Base-by-base conservation (phyloP, 2,329 filamentous ascomycete genomes). In the Colletotrichum zoysiae region DNA sequence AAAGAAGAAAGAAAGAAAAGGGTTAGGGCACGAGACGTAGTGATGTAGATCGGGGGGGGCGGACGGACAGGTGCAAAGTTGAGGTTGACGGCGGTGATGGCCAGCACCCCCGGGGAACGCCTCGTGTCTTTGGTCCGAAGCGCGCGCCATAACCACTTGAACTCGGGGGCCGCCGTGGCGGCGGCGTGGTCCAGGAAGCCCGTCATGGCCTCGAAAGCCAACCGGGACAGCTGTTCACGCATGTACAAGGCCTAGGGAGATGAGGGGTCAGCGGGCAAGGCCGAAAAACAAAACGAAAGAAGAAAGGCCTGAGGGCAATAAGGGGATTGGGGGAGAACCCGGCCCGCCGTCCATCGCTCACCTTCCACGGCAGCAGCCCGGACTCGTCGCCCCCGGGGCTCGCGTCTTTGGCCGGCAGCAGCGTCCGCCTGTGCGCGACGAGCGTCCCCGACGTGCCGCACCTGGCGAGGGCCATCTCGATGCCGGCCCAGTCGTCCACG, bases 401-500 rank as follows among this genome's bases (percentile, higher is more conserved):
- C 35, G 35, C 8, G 9, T 38, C 35, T 2, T 11, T 11, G 35
- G 7, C 35, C 35, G 35, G 11, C 5, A 20, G 44, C 14, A 62
- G 30, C 23, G 30, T n/a, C 5, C 8, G 14, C 20, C 5, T 51
- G 30, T 51, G 26, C 6, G 26, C 59, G 30, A 48, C 14, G 8
- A 3, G n/a, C n/a, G 1, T 7, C 14, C 2, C 7, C 11, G 16
- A n/a, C 23, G 59, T 48, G 30, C 6, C 16, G 14, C 44, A 40
- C 1, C 7, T 30, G 12, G 12, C 23, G 3, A 9, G 11, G 46
- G 2, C 16, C 58, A 62, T 62, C 38, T 68, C 38, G 6, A 73
- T 16, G 2, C n/a, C 18, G 3, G 48, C 33, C 61, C 64, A 72
- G 44, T 63, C 56, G 30, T 57, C 8, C 3, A 64, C 71, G 38